Evolutionary conservation across 352 stramenopile genomes (phyloP).

Genomic region (Phytophthora multivora): DNA sequence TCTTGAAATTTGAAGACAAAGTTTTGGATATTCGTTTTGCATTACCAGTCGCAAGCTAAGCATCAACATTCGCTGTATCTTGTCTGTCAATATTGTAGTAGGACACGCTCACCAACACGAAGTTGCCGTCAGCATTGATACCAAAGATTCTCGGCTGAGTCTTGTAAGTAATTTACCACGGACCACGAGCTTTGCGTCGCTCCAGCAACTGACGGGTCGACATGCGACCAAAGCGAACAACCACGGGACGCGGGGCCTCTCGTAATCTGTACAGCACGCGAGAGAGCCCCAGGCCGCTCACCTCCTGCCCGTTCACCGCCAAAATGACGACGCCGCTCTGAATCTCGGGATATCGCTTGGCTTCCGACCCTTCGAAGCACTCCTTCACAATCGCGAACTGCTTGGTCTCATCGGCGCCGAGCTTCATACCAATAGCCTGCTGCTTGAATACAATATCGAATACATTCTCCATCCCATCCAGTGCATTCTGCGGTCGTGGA

Average conservation of each 20-base stretch:
- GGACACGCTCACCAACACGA: slow-evolving; percentile 9
- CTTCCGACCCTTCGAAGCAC: slow-evolving; percentile 79
- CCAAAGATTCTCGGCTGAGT: not conserved
- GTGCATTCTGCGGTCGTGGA: slow-evolving; percentile 27
- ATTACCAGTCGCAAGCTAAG: not conserved
- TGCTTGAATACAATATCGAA: slow-evolving; percentile 90
- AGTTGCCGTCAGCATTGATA: not conserved
- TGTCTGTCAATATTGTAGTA: slow-evolving; percentile 10
- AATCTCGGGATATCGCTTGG: slow-evolving; percentile 77
- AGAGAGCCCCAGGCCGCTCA: slow-evolving; percentile 69
- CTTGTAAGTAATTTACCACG: slow-evolving; percentile 25
- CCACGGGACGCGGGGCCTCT: slow-evolving; percentile 76
- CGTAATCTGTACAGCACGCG: slow-evolving; percentile 78
- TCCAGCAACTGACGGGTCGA: slow-evolving; percentile 41
- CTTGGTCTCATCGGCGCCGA: slow-evolving; percentile 66
- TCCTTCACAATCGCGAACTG: slow-evolving; percentile 85
- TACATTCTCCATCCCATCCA: slow-evolving; percentile 75
- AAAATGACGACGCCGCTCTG: slow-evolving; percentile 82
- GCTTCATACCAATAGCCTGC: slow-evolving; percentile 84
- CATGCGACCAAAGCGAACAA: slow-evolving; percentile 83
- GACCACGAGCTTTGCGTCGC: slow-evolving; percentile 32
- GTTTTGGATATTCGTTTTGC: slow-evolving; percentile 6
- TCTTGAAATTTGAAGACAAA: not conserved
- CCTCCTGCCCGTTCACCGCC: slow-evolving; percentile 81
- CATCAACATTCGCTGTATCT: not conserved